phyloP scores from a whole-genome alignment of 106 monocot genomes.

The Allium fistulosum region DNA sequence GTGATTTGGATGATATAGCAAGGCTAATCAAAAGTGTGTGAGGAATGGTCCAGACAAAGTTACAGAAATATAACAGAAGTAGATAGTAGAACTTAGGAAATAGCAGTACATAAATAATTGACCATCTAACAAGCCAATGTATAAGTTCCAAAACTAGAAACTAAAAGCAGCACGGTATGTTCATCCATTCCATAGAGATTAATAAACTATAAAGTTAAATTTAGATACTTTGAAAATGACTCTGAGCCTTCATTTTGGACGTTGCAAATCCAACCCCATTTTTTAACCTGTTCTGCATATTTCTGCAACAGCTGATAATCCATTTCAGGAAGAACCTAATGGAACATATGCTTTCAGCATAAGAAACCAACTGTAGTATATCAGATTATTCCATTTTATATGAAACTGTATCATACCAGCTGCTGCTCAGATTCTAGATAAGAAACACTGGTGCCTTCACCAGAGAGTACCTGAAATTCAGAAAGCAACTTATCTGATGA shows the following conservation, averaged over 20 bases:
- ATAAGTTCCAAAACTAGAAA: constrained; percentile 2
- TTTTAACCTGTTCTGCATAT: constrained; percentile 68
- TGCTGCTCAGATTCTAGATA: constrained; percentile 67
- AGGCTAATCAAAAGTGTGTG: too few relatives aligned
- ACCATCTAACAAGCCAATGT: not conserved
- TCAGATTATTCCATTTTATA: not conserved
- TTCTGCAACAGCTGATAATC: constrained; percentile 79
- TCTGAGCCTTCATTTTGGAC: constrained; percentile 30
- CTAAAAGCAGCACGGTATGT: too few relatives aligned
- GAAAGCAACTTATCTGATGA: not conserved
- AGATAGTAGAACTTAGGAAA: too few relatives aligned
- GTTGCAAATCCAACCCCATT: constrained; percentile 91
- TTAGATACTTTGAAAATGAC: constrained; percentile 54
- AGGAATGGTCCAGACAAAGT: too few relatives aligned
- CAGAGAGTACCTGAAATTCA: constrained; percentile 58
- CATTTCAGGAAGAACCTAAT: constrained; percentile 83
- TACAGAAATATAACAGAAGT: too few relatives aligned
- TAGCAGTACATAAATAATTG: not conserved
- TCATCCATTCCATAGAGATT: too few relatives aligned
- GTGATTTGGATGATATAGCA: too few relatives aligned
- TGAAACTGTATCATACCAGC: constrained; percentile 42
- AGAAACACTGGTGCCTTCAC: constrained; percentile 50
- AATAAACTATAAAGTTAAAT: too few relatives aligned
- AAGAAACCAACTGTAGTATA: not conserved
- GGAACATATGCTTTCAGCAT: too few relatives aligned